Base-by-base conservation (phyloP, 2,329 filamentous ascomycete species). In the Endoconidiophora polonica region DNA sequence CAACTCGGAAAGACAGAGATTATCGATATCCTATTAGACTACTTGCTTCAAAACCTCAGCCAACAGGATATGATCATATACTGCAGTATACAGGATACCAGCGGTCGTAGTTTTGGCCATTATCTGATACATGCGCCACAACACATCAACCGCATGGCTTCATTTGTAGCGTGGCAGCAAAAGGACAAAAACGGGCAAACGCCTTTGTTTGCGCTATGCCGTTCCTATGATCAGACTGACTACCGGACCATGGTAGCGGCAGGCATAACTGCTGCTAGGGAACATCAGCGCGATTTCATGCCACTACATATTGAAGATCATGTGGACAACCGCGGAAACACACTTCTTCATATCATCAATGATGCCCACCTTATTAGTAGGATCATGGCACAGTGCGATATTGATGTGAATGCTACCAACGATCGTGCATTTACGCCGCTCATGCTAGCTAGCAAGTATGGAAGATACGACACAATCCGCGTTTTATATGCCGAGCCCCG, bases 361-460 rank as follows among this genome's bases (percentile, higher is more conserved):
- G 86, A 96, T 59, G 74, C 84, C 6, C 74, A 79, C 50, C 72
- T 96, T 44, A 84, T 86, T 2, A 61, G 79, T 49, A 76, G 77
- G 53, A 82, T 96, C 39, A 69, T 98, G 36, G 75, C 83, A 50
- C 76, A 81, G 53, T 94, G 88, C 64, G 91, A 98, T 57, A 83
- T 87, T n/a, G 87, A 98, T 60, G 85, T 90, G 50, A 98, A 98
- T 64, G 88, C 90, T 6, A 83, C 81, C 6, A 98, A 98, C 60
- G 88, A 96, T 58, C 94, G 86, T 66, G 82, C 78, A 44, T 96
- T 98, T 60, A 98, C 93, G 0, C 81, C 91, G 1, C 70, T 98
- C 51, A 98, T 98, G 91, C 83, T 98, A 55, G 90, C 90, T 5
- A 96, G 90, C 73, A 98, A 98, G 63, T 98, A 96, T 60, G 91